Evolutionary conservation across 75 land plant species (phyloP).

Genomic region (Selaginella tamariscina): DNA sequence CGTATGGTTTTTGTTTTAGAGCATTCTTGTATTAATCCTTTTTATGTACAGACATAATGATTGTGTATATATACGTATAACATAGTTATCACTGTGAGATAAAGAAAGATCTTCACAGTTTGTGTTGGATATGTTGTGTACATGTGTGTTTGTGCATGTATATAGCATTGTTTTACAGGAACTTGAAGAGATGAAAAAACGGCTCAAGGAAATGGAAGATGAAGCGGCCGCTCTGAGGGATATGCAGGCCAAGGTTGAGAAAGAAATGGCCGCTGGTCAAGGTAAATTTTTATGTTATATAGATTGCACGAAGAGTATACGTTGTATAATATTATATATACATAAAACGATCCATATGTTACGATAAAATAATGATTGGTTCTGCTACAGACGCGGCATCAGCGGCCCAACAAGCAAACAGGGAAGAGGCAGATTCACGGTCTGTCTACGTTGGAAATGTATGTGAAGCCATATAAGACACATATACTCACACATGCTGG

Average conservation of each 20-base stretch:
- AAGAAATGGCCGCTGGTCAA: background rate
- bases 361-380: too few relatives aligned
- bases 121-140: too few relatives aligned
- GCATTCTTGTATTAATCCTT: too few relatives aligned
- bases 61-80: too few relatives aligned
- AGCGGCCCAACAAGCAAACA: background rate
- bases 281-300: background rate
- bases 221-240: conserved; percentile 10
- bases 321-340: too few relatives aligned
- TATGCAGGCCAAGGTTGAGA: conserved; percentile 16
- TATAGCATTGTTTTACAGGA: background rate
- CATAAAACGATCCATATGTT: too few relatives aligned
- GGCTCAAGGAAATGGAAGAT: conserved; percentile 13
- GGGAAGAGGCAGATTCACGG: conserved; percentile 7
- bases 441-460: conserved; percentile 10
- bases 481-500: background rate
- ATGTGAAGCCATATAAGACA: background rate
- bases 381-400: background rate
- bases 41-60: too few relatives aligned
- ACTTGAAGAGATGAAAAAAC: conserved; percentile 16
- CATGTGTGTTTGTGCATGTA: too few relatives aligned
- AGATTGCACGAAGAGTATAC: too few relatives aligned
- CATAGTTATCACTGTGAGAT: too few relatives aligned
- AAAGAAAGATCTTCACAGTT: too few relatives aligned
- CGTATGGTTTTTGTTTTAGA: too few relatives aligned